Evolutionary conservation across 2,329 filamentous ascomycete genomes (phyloP), one percentile per base, ranked within the genome.

Genomic region (Didymellaceae sp.): DNA sequence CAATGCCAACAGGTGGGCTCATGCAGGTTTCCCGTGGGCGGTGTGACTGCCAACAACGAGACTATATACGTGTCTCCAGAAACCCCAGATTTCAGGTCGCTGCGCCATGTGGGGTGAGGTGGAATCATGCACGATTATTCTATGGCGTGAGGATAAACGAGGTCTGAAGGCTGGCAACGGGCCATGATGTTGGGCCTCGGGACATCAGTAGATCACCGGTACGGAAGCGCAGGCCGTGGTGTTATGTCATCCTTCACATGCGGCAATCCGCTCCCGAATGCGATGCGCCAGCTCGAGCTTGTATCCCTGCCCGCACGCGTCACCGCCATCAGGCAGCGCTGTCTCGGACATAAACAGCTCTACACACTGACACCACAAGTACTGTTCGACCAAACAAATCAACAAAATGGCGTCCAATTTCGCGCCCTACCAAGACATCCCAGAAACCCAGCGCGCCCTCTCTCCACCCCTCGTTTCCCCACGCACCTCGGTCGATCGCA

Each of bases 341-440:
- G 52, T 54, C 55, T 42, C 6, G 17, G 22, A 22, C 51, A 52
- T 22, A 20, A 13, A 42, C 25, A 43, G 20, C 28, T n/a, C 16
- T 13, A 10, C 24, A 16, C 35, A 14, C 4, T 14, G 5, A 17
- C 21, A 34, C 16, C 24, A n/a, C 16, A 34, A 3, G 4, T 11
- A n/a, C 4, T 14, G 5, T 17, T 13, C 13, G 20, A 16, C 3
- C 38, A 44, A 30, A 20, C 34, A n/a, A n/a, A n/a, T n/a, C n/a
- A n/a, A 26, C 54, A 47, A 25, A 13, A 72, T 71, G 68, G 61
- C 60, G 11, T 60, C 68, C 22, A 65, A 97, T 78, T 99, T 97
- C 73, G 94, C 94, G 35, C 94, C 94, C 28, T 99, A 97, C 77
- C 94, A 97, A 79, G 93, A 93, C 74, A 88, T 88, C 39, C 94